Percentiles rank a stretch among this genome's conserved stretches.
Evolutionary conservation across 129 eudicot species (phyloP).

Genomic region (Dittrichia graveolens): DNA sequence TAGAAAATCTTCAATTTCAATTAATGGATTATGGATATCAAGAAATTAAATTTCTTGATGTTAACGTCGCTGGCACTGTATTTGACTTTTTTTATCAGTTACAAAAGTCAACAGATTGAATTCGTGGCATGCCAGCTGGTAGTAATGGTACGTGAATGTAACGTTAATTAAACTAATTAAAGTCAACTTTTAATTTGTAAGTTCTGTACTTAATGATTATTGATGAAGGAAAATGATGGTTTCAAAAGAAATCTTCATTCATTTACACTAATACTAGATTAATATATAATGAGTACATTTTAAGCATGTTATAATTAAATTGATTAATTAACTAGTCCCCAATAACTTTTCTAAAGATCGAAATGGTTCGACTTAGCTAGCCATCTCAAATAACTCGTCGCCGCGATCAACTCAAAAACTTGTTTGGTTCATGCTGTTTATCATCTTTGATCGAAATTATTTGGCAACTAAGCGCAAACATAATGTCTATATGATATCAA

Average conservation of each 20-base stretch:
- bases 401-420: background rate
- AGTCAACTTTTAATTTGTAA: slow-evolving; percentile 17
- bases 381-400: background rate
- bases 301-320: too few species aligned
- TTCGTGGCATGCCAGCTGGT: slow-evolving; percentile 15
- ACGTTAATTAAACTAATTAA: slow-evolving; percentile 11
- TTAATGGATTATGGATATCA: slow-evolving; percentile 8
- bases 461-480: background rate
- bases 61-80: slow-evolving; percentile 2
- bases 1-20: slow-evolving; percentile 22
- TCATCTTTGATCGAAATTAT: background rate
- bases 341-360: too few species aligned
- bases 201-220: background rate
- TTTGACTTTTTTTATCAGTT: slow-evolving; percentile 23
- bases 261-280: background rate
- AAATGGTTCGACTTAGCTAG: too few species aligned
- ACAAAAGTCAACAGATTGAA: slow-evolving; percentile 11
- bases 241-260: slow-evolving; percentile 2
- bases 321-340: too few species aligned
- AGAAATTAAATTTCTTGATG: slow-evolving; percentile 1
- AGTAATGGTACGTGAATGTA: background rate
- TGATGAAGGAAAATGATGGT: background rate
- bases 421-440: background rate
- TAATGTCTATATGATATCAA: too few species aligned
- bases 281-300: background rate